A percentile compares a stretch with the other conserved stretches of the same genome.
phyloP scores from a whole-genome alignment of 2,329 filamentous ascomycete genomes.

The Fusarium duplospermum region DNA sequence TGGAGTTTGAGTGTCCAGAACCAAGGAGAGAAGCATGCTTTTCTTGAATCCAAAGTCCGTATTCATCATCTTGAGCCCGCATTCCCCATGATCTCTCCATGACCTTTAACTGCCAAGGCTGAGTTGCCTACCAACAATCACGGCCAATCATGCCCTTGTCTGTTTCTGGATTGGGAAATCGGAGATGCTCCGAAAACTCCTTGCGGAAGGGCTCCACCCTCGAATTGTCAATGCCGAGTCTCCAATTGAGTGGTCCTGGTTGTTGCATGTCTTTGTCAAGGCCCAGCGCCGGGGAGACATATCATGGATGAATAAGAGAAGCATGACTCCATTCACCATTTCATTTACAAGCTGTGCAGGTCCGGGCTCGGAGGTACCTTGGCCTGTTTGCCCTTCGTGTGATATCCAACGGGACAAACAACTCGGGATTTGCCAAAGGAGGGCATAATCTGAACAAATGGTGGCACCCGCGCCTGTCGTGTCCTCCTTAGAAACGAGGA shows the following conservation, averaged over 20 bases:
- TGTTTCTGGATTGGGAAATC: slow-evolving; percentile 31
- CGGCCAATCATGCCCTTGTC: slow-evolving; percentile 30
- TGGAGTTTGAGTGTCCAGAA: neutral
- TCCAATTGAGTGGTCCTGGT: neutral
- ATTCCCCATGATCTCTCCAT: neutral
- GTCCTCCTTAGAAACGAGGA: neutral
- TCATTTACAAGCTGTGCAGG: neutral
- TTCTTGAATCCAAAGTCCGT: neutral
- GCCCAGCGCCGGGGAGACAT: neutral
- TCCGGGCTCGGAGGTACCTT: neutral
- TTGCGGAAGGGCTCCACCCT: slow-evolving; percentile 7
- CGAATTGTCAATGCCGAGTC: neutral
- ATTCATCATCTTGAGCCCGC: neutral
- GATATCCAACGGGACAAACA: neutral
- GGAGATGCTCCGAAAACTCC: slow-evolving; percentile 42
- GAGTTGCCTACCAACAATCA: neutral
- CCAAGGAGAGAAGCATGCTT: too few species aligned
- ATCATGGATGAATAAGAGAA: neutral
- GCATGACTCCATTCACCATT: neutral
- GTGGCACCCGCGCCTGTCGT: too few species aligned
- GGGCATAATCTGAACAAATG: neutral
- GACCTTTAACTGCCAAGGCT: neutral
- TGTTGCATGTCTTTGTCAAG: neutral
- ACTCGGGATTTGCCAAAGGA: neutral
- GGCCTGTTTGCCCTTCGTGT: neutral